Evolutionary conservation across 169 alveolate genomes (phyloP).

Genomic region (Fabrea salina): DNA sequence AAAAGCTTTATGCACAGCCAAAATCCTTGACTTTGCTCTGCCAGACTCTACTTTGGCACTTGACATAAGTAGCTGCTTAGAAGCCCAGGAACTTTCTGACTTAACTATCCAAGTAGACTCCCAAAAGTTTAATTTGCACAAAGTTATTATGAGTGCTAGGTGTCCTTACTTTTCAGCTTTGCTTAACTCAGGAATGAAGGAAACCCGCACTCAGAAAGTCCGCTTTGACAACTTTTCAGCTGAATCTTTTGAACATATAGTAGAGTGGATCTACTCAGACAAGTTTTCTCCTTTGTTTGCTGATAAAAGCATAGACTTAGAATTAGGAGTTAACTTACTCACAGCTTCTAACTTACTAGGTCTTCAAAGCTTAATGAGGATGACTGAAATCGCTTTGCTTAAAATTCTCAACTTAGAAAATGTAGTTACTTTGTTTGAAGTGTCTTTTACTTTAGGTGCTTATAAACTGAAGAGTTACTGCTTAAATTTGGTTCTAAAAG

Average conservation of each 20-base stretch:
- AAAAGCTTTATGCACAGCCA: background rate
- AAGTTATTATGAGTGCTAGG: background rate
- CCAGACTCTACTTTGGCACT: constrained; percentile 23
- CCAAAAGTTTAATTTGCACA: background rate
- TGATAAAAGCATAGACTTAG: background rate
- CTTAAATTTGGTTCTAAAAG: background rate
- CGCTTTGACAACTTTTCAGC: background rate
- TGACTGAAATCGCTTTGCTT: constrained; percentile 6
- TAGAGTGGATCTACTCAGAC: constrained; percentile 29
- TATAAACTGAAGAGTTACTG: background rate
- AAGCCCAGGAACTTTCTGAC: background rate
- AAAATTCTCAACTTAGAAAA: background rate
- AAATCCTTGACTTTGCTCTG: background rate
- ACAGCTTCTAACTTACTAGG: background rate
- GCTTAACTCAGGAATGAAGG: constrained; percentile 23
- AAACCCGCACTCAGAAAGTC: background rate
- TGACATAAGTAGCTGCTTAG: background rate
- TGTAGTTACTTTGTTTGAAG: background rate
- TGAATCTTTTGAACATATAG: background rate
- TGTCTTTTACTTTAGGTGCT: background rate
- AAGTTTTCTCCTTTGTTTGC: constrained; percentile 16
- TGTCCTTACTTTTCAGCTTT: constrained; percentile 4
- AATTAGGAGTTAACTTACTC: constrained; percentile 7
- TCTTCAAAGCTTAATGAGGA: constrained; percentile 19
- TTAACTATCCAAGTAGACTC: background rate